Evolutionary conservation across 306 rosid species (phyloP), one percentile per base, ranked within the genome.

Genomic region (Luffa aegyptiaca): DNA sequence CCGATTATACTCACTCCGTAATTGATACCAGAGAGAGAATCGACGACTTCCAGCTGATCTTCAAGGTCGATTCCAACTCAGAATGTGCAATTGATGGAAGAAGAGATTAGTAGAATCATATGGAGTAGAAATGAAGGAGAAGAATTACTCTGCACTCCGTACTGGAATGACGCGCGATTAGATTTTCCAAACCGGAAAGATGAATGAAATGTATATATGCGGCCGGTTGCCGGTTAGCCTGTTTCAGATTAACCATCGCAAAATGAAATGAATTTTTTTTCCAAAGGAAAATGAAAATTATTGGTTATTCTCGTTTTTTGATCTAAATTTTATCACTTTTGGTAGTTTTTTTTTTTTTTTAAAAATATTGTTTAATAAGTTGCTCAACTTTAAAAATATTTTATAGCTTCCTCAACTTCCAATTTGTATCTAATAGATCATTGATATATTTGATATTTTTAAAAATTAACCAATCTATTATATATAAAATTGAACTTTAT

Each of bases 211-310:
- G 36, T 20, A 42, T n/a, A 9, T 21, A 42, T 5, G 68, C 5
- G 75, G 75, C 2, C 75, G 53, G 75, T 72, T 21, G 77, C 57
- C 77, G 57, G 77, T 72, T 6, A 46, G 3, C 76, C 76, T 11
- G 57, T 71, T 44, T 20, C 56, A 5, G 36, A 69, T n/a, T 69
- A 44, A 18, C 51, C 31, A 41, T 39, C 46, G 46, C 11, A 21
- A 4, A 61, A 11, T 39, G 9, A 2, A 2, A 9, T n/a, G n/a
- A n/a, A n/a, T n/a, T 70, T 42, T 12, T 4, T n/a, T 42, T 17
- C 0, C 0, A 5, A 17, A 66, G 9, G 75, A 44, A 69, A 69
- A 41, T 42, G 36, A 9, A 42, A 42, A 69, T 18, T 66, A 3
- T 33, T 10, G 26, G 26, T n/a, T n/a, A 39, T 39, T 39, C 42